Evolutionary conservation across 768 basidiomycete species (phyloP).

Genomic region (Calocera cornea): DNA sequence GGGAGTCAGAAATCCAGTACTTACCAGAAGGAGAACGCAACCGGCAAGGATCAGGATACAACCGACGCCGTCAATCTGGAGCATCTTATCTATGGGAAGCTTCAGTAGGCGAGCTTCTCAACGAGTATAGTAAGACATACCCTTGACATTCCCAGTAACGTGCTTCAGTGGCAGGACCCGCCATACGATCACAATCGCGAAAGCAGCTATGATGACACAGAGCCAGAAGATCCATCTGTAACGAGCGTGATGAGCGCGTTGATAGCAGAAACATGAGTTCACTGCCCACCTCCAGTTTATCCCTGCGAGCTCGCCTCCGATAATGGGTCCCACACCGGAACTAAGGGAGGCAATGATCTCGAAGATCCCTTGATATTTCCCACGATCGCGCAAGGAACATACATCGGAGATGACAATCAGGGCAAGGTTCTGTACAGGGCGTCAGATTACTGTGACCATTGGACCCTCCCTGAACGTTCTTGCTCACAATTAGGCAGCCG

Average conservation of each 20-base stretch:
- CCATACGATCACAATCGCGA: slow-evolving; percentile 20
- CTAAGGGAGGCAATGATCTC: slow-evolving; percentile 25
- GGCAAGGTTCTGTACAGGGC: not conserved
- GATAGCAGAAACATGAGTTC: not conserved
- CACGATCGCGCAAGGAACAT: slow-evolving; percentile 21
- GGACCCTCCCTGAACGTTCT: not conserved
- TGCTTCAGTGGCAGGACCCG: slow-evolving; percentile 22
- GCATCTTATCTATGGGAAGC: not conserved
- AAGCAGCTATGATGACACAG: slow-evolving; percentile 14
- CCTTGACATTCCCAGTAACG: slow-evolving; percentile 21
- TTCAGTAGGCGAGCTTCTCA: not conserved
- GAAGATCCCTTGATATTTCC: slow-evolving; percentile 28
- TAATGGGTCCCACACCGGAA: slow-evolving; percentile 25
- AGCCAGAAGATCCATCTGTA: slow-evolving; percentile 1
- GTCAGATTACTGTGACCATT: too few relatives aligned
- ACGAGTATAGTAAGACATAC: slow-evolving; percentile 9
- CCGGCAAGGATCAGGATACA: slow-evolving; percentile 25
- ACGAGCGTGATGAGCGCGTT: not conserved
- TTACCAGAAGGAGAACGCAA: slow-evolving; percentile 24
- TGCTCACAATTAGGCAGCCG: not conserved
- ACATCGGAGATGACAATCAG: slow-evolving; percentile 19
- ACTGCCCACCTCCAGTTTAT: slow-evolving; percentile 16
- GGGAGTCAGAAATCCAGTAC: too few relatives aligned
- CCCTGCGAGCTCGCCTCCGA: slow-evolving; percentile 26
- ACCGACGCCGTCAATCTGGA: slow-evolving; percentile 15